phyloP scores from a whole-genome alignment of 192 early-diverging fungal species.

The Spizellomyces punctatus region DNA sequence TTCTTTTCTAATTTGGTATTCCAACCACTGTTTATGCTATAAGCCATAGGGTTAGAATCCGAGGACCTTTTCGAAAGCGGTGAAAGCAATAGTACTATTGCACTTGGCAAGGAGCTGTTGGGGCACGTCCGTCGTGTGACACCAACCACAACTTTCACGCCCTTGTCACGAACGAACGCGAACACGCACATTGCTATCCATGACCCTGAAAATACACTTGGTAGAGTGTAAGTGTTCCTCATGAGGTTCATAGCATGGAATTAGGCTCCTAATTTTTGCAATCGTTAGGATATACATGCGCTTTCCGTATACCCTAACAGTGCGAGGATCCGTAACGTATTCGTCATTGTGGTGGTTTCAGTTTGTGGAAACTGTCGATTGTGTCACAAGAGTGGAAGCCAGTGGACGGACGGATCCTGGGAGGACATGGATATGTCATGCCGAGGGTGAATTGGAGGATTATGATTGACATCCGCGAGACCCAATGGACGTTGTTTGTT shows the following conservation, averaged over 20 bases:
- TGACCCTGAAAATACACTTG: constrained; percentile 23
- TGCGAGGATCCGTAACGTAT: constrained; percentile 15
- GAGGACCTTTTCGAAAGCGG: not conserved
- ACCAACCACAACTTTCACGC: constrained; percentile 5
- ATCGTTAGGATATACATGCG: constrained; percentile 9
- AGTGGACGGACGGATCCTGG: too few relatives aligned
- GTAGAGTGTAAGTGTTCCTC: constrained; percentile 19
- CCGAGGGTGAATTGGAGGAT: too few relatives aligned
- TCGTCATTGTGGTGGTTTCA: constrained; percentile 4
- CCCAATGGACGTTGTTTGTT: too few relatives aligned
- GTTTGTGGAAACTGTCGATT: not conserved
- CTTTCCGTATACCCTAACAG: constrained; percentile 11
- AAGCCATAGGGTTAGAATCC: not conserved
- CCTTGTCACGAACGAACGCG: constrained; percentile 5
- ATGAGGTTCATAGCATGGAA: not conserved
- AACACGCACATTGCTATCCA: constrained; percentile 7
- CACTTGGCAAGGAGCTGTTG: constrained; percentile 11
- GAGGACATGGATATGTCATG: too few relatives aligned
- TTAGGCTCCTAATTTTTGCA: not conserved
- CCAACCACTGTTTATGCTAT: not conserved
- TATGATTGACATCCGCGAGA: too few relatives aligned
- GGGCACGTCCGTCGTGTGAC: constrained; percentile 15
- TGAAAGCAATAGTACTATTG: not conserved
- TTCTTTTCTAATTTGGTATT: not conserved
- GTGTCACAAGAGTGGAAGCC: not conserved